A percentile compares a stretch with the other conserved stretches of the same genome.
These are phyloP conservation scores for Moesziomyces antarcticus DNA, from an alignment of 1,284 basidiomycete species.

Conservation along the genomic window DNA sequence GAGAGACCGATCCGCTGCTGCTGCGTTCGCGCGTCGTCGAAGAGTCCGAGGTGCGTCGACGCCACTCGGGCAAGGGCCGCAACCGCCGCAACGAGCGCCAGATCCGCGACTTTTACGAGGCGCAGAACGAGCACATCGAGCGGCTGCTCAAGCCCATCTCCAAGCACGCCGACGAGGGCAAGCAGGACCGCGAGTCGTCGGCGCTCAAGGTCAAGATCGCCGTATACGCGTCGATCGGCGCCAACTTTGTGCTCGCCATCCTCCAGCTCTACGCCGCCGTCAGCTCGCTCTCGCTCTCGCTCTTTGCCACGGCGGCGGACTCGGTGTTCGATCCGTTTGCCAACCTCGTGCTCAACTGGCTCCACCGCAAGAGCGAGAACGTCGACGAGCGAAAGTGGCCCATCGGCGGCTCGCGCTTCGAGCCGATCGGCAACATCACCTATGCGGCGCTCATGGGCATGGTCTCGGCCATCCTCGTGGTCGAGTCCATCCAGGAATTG, in stretches of 20 bases:
- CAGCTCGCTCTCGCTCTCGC: constrained; percentile 83
- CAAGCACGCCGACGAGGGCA: constrained; percentile 80
- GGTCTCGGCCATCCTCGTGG: constrained; percentile 85
- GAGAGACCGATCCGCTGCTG: constrained; percentile 69
- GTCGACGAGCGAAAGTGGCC: constrained; percentile 89
- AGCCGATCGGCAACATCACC: constrained; percentile 79
- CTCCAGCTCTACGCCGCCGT: constrained; percentile 79
- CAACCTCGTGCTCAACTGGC: constrained; percentile 83
- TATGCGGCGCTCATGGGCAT: constrained; percentile 77
- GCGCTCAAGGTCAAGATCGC: constrained; percentile 77
- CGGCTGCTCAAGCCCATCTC: constrained; percentile 88
- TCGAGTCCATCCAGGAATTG: constrained; percentile 81
- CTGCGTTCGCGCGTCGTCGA: constrained; percentile 68
- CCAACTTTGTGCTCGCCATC: constrained; percentile 75
- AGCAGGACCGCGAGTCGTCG: constrained; percentile 74
- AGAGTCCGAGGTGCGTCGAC: constrained; percentile 67
- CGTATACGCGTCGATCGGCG: constrained; percentile 79
- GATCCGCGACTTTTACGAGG: constrained; percentile 78
- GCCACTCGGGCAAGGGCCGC: constrained; percentile 66
- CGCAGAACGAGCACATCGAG: constrained; percentile 87
- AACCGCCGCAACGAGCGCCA: constrained; percentile 67
- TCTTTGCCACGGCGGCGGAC: constrained; percentile 89
- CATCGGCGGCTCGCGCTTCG: constrained; percentile 86
- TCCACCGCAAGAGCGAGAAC: constrained; percentile 79
- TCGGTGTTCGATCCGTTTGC: constrained; percentile 89